Evolutionary conservation across 2,329 filamentous ascomycete species (phyloP), one percentile per base, ranked within the genome.

Genomic region (Pseudogymnoascus sp.): DNA sequence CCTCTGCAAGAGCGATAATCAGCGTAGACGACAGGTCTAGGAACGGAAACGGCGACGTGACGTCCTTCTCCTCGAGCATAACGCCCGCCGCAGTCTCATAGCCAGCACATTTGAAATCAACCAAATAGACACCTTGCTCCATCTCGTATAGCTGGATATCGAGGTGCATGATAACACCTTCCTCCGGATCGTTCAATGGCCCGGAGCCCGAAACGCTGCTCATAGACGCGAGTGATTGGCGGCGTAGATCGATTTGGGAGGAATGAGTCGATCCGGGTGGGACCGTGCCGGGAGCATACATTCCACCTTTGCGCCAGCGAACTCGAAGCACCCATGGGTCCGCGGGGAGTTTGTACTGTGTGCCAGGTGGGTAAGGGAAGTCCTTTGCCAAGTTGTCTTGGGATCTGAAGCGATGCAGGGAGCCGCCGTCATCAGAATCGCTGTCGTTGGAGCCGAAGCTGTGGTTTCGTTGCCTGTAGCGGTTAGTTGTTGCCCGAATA

Each of bases 71-170:
- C 69, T 94, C 91, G 58, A 92, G 78, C 58, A 88, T 78, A 66
- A 87, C 85, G 57, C 93, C 87, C 61, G 94, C 80, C 11, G 79
- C 71, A 54, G 82, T 90, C 77, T 99, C 94, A 75, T 99, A 99
- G 18, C 94, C 94, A 12, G 94, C 92, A 73, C 93, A 97, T 73
- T 97, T 97, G 80, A 99, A 99, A 74, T 99, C 94, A 57, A 99
- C 94, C 65, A 99, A 87, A 74, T 93, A 97, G 66, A 94, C 93
- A 61, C 90, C 88, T 62, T 86, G 86, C 73, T 97, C 93, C 79
- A 97, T 92, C 71, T 92, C 88, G 75, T 97, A 97, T 59, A 97
- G 87, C 73, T 97, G 94, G 65, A 99, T 97, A 66, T 96, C 92
- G 72, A 99, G 86, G 72, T 96, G 94, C 70, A 97, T 88, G 72